A percentile compares a stretch with the other conserved stretches of the same genome.
Evolutionary conservation across 2,329 filamentous ascomycete species (phyloP).

Genomic region (Hypoxylon sp.): DNA sequence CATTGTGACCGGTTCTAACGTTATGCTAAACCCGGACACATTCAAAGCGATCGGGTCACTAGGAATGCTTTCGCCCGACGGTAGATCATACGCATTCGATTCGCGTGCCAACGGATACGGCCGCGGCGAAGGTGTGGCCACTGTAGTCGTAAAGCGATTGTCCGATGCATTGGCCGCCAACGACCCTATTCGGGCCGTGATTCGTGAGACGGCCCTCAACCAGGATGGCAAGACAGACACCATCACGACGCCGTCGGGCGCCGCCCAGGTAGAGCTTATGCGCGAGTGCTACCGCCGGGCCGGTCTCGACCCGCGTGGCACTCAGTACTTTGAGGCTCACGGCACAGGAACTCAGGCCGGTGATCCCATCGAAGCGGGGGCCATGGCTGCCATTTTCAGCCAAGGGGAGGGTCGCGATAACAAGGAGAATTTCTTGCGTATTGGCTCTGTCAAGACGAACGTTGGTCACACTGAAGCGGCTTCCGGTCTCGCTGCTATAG

Average conservation of each 20-base stretch:
- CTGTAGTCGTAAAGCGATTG: slow-evolving; percentile 53
- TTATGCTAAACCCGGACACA: slow-evolving; percentile 41
- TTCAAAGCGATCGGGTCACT: slow-evolving; percentile 56
- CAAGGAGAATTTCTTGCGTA: slow-evolving; percentile 52
- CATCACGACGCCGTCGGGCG: slow-evolving; percentile 10
- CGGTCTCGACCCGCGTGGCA: slow-evolving; percentile 18
- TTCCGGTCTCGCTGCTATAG: slow-evolving; percentile 40
- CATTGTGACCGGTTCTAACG: slow-evolving; percentile 41
- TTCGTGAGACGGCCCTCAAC: slow-evolving; percentile 11
- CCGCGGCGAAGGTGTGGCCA: slow-evolving; percentile 55
- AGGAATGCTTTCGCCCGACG: slow-evolving; percentile 35
- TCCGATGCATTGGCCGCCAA: slow-evolving; percentile 14
- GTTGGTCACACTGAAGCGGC: slow-evolving; percentile 47
- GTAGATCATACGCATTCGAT: slow-evolving; percentile 9
- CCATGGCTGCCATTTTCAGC: slow-evolving; percentile 35
- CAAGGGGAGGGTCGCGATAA: slow-evolving; percentile 30
- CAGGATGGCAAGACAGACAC: slow-evolving; percentile 31
- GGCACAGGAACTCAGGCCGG: slow-evolving; percentile 38
- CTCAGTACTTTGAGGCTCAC: slow-evolving; percentile 40
- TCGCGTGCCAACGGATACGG: slow-evolving; percentile 52
- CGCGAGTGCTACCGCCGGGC: slow-evolving; percentile 25
- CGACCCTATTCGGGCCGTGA: slow-evolving; percentile 51
- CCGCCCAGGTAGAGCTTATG: slow-evolving; percentile 34
- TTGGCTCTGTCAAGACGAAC: slow-evolving; percentile 54
- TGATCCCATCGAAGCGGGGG: slow-evolving; percentile 37